Evolutionary conservation across 2,329 filamentous ascomycete species (phyloP).

Genomic region (Podosphaera xanthii): DNA sequence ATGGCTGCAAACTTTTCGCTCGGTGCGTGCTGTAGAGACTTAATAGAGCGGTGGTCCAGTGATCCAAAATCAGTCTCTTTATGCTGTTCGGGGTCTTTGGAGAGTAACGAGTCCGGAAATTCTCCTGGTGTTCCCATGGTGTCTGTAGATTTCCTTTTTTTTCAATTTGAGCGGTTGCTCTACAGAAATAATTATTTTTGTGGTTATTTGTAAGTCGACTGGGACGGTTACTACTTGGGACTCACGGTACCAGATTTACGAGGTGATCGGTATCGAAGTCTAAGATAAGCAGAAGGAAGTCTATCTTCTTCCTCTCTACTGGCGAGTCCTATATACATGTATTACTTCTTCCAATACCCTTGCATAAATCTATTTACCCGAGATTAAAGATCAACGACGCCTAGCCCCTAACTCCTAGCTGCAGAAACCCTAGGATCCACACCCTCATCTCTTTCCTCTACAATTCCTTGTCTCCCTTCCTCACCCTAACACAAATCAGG

Average conservation of each 20-base stretch:
- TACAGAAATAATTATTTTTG: not conserved
- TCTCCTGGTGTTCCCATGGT: not conserved
- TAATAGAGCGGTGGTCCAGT: not conserved
- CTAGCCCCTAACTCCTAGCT: no score
- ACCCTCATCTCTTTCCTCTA: no score
- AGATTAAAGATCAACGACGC: no score
- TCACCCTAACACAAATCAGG: no score
- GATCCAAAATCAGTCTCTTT: not conserved
- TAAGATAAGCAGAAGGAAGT: not conserved
- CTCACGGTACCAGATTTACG: not conserved
- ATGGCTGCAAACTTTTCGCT: not conserved
- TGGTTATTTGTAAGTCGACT: not conserved
- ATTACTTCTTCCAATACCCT: no score
- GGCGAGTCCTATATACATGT: not conserved
- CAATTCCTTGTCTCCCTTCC: no score
- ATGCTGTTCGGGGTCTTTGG: not conserved
- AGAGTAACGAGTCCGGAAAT: not conserved
- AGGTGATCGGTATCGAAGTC: not conserved
- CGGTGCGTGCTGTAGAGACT: not conserved
- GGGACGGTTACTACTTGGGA: not conserved
- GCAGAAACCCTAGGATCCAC: no score
- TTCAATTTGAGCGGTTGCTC: not conserved
- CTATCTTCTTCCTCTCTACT: not conserved
- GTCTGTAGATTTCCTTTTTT: not conserved
- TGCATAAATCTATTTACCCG: no score